phyloP scores from a whole-genome alignment of 768 basidiomycete species.

The Psilocybe tampanensis region DNA sequence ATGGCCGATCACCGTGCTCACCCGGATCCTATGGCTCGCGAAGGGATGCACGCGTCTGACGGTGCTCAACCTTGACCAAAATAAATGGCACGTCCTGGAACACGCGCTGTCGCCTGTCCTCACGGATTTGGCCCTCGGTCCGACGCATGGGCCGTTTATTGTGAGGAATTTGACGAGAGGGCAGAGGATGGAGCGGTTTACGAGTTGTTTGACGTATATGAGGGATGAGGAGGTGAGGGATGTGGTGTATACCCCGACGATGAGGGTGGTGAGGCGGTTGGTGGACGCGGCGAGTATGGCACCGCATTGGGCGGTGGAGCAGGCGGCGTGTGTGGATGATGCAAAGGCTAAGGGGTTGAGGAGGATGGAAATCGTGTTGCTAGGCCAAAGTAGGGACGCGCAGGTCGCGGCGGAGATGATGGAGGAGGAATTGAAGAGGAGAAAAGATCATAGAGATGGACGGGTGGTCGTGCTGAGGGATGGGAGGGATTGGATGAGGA shows the following conservation, averaged over 20 bases:
- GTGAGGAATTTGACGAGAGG: conserved; percentile 27
- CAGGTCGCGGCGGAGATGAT: neutral
- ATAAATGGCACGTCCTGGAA: conserved; percentile 30
- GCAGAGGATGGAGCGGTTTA: conserved; percentile 28
- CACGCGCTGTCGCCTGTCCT: conserved; percentile 32
- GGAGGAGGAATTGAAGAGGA: conserved; percentile 6
- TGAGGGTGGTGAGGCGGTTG: conserved; percentile 30
- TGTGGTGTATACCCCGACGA: conserved; percentile 28
- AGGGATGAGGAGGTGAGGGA: conserved; percentile 36
- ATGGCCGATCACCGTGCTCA: conserved; percentile 35
- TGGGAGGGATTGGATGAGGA: conserved; percentile 8
- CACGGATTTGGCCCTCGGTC: conserved; percentile 33
- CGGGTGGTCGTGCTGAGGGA: conserved; percentile 15
- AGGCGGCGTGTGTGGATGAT: conserved; percentile 27
- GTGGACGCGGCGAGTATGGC: conserved; percentile 20
- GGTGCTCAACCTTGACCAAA: conserved; percentile 33
- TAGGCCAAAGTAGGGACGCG: conserved; percentile 6
- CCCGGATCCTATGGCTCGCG: conserved; percentile 31
- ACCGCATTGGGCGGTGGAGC: conserved; percentile 27
- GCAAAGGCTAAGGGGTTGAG: conserved; percentile 27
- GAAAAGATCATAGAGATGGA: conserved; percentile 9
- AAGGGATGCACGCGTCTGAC: conserved; percentile 29
- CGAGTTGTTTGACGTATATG: conserved; percentile 36
- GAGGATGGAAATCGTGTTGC: conserved; percentile 28
- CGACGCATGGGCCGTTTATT: conserved; percentile 34